Percentiles rank a stretch among this genome's conserved stretches.
phyloP scores from a whole-genome alignment of 176 grass and related monocot species.

The Oryza meridionalis region DNA sequence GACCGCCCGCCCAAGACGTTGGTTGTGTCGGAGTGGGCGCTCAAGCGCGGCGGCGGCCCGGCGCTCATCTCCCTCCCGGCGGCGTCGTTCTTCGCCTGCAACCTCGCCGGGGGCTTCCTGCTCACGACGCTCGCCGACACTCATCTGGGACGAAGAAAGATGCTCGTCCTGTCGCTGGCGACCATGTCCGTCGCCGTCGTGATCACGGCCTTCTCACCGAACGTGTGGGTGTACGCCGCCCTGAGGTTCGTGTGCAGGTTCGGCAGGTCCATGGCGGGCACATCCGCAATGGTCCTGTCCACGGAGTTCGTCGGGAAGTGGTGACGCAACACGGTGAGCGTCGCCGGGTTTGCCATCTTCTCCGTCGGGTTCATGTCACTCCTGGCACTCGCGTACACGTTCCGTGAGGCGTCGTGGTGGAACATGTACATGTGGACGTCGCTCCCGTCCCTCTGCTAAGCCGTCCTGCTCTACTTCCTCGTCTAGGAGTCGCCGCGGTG shows the following conservation, averaged over 20 bases:
- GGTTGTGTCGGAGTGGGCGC: slow-evolving; percentile 71
- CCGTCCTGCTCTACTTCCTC: slow-evolving; percentile 50
- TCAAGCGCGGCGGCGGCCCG: slow-evolving; percentile 60
- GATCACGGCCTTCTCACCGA: slow-evolving; percentile 64
- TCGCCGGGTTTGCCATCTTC: slow-evolving; percentile 67
- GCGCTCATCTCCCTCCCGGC: slow-evolving; percentile 71
- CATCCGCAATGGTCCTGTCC: slow-evolving; percentile 70
- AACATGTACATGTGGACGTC: slow-evolving; percentile 74
- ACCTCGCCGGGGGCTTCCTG: slow-evolving; percentile 71
- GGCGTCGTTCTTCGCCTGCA: slow-evolving; percentile 77
- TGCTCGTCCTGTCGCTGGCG: slow-evolving; percentile 57
- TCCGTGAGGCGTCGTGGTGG: slow-evolving; percentile 65
- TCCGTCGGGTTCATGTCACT: slow-evolving; percentile 81
- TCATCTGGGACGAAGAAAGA: slow-evolving; percentile 70
- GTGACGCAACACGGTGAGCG: slow-evolving; percentile 74
- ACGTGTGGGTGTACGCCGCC: slow-evolving; percentile 79
- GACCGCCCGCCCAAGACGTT: slow-evolving; percentile 43
- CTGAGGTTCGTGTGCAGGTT: slow-evolving; percentile 71
- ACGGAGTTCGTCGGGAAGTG: slow-evolving; percentile 78
- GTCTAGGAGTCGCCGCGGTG: slow-evolving; percentile 85
- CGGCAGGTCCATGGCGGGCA: slow-evolving; percentile 62
- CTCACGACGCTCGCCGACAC: slow-evolving; percentile 87
- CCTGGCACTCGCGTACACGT: slow-evolving; percentile 63
- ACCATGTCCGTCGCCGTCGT: slow-evolving; percentile 63
- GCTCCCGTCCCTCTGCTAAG: slow-evolving; percentile 61